Conservation (phyloP, 192 early-diverging fungal species). For the Gaertneriomyces sp. region DNA sequence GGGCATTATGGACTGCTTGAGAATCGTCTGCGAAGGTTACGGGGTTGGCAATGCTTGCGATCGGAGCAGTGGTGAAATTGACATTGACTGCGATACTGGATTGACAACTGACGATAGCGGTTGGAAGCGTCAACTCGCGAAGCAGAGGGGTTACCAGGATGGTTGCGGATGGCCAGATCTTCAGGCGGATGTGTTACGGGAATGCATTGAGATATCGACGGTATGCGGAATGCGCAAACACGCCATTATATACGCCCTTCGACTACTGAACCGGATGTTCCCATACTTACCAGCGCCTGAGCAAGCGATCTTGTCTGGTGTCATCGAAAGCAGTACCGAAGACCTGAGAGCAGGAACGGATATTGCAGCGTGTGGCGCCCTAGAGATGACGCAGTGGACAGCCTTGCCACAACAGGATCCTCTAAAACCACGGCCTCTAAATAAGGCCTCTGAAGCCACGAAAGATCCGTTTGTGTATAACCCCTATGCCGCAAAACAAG, state of each 20-base stretch:
- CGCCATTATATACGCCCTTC: conserved; percentile 60
- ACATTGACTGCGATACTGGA: not conserved
- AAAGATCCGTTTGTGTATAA: conserved; percentile 79
- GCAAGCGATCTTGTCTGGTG: conserved; percentile 59
- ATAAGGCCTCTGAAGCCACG: conserved; percentile 12
- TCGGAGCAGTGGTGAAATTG: too few relatives aligned
- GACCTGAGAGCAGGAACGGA: conserved; percentile 11
- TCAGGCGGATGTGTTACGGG: conserved; percentile 72
- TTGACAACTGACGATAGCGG: conserved; percentile 1
- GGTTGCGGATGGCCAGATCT: conserved; percentile 72
- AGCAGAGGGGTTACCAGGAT: not conserved
- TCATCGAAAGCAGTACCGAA: conserved; percentile 28
- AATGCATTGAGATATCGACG: conserved; percentile 66
- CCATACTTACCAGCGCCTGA: conserved; percentile 60
- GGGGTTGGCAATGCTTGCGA: conserved; percentile 54
- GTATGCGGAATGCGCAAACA: conserved; percentile 61
- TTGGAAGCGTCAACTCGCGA: conserved; percentile 5
- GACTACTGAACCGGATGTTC: conserved; percentile 63
- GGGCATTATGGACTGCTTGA: conserved; percentile 63
- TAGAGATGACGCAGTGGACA: conserved; percentile 50
- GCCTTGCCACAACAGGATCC: conserved; percentile 56
- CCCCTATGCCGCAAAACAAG: conserved; percentile 60
- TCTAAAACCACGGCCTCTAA: conserved; percentile 27
- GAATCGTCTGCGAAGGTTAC: conserved; percentile 64
- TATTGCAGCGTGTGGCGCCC: not conserved